Percentiles rank a stretch among this genome's conserved stretches.
phyloP scores from a whole-genome alignment of 2,329 filamentous ascomycete genomes.

The Colletotrichum orchidophilum region DNA sequence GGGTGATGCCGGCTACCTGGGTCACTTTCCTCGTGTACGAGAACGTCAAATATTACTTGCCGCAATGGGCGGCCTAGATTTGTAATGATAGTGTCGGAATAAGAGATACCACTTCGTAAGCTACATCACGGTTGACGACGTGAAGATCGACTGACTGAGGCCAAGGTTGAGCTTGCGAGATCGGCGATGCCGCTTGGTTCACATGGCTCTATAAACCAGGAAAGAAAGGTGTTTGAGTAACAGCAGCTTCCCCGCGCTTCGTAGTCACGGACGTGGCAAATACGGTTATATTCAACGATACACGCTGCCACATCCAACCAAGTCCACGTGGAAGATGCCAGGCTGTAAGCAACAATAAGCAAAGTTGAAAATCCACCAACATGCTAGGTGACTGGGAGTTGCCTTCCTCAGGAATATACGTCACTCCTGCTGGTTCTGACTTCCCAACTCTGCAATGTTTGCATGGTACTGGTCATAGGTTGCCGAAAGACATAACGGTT shows the following conservation, averaged over 20 bases:
- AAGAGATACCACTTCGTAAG: neutral
- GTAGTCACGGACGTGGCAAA: neutral
- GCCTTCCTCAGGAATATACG: neutral
- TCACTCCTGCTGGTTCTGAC: too few species aligned
- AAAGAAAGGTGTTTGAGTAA: neutral
- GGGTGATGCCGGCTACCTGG: constrained; percentile 94
- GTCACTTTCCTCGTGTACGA: constrained; percentile 98
- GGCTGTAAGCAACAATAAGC: neutral
- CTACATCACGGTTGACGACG: neutral
- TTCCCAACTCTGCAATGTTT: neutral
- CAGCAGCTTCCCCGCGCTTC: neutral
- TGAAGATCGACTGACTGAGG: neutral
- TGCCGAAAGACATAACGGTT: neutral
- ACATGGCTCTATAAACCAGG: neutral
- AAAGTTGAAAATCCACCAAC: neutral
- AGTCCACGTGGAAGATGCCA: neutral
- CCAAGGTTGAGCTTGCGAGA: neutral
- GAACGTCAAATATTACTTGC: constrained; percentile 82
- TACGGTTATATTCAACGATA: neutral
- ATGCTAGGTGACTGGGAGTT: neutral
- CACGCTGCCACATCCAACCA: too few species aligned
- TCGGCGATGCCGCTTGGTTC: neutral
- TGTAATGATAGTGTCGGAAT: neutral
- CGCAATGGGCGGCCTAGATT: constrained; percentile 42
- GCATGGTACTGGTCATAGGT: neutral